Conservation (phyloP, 345 rosid genomes). For the Gossypium herbaceum region DNA sequence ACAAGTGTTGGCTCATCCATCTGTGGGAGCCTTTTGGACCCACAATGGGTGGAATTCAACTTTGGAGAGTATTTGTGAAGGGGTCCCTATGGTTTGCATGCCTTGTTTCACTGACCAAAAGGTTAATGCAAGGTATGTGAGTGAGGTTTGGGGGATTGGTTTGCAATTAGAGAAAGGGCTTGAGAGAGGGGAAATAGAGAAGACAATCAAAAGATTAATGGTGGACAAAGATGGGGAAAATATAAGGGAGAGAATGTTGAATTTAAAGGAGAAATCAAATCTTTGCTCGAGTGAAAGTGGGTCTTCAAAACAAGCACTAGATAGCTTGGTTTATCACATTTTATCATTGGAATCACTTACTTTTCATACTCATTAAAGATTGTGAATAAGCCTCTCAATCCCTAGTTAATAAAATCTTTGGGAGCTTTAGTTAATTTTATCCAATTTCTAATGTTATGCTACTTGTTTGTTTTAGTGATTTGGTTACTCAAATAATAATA, state of each 20-base stretch:
- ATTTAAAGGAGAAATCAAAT: conserved; percentile 33
- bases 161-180: conserved; percentile 33
- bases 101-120: conserved; percentile 58
- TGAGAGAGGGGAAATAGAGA: conserved; percentile 37
- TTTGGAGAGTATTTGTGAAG: conserved; percentile 53
- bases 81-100: conserved; percentile 67
- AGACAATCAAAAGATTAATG: conserved; percentile 27
- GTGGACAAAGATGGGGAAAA: conserved; percentile 29
- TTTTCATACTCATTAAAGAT: background rate
- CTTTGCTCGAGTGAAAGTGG: conserved; percentile 31
- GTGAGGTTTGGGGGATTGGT: conserved; percentile 53
- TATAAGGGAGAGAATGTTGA: conserved; percentile 25
- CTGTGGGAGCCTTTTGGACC: conserved; percentile 59
- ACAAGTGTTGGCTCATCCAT: conserved; percentile 45
- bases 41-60: conserved; percentile 71
- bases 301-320: conserved; percentile 31
- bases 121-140: conserved; percentile 44
- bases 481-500: too few relatives aligned
- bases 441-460: background rate
- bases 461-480: too few relatives aligned
- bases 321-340: conserved; percentile 28
- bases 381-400: background rate
- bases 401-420: background rate
- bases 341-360: conserved; percentile 18
- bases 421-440: background rate